Conservation (phyloP, 2,329 filamentous ascomycete genomes). For the Colletotrichum sp. region DNA sequence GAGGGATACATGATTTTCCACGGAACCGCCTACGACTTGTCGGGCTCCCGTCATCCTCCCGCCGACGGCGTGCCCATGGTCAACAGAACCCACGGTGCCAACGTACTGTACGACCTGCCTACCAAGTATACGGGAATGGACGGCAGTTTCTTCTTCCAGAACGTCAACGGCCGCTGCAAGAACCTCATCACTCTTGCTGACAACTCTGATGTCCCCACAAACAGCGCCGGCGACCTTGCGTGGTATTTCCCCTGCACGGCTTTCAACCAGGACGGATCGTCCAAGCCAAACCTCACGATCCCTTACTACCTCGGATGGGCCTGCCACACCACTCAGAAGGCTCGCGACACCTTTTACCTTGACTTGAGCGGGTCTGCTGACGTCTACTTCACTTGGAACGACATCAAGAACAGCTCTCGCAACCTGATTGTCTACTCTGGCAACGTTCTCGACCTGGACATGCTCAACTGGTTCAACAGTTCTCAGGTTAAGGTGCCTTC, state of each 20-base stretch:
- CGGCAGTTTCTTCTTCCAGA: slow-evolving; percentile 96
- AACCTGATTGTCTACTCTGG: slow-evolving; percentile 96
- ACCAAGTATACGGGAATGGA: slow-evolving; percentile 86
- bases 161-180: slow-evolving; percentile 97
- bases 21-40: slow-evolving; percentile 86
- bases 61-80: slow-evolving; percentile 75
- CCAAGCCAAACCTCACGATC: slow-evolving; percentile 73
- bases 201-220: slow-evolving; percentile 79
- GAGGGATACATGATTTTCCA: slow-evolving; percentile 95
- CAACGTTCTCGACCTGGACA: slow-evolving; percentile 86
- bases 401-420: slow-evolving; percentile 85
- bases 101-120: slow-evolving; percentile 86
- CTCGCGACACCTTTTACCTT: slow-evolving; percentile 78
- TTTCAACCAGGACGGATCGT: slow-evolving; percentile 93
- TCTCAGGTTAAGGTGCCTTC: slow-evolving; percentile 77
- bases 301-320: slow-evolving; percentile 83
- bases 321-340: slow-evolving; percentile 79
- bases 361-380: slow-evolving; percentile 73
- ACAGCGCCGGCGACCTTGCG: slow-evolving; percentile 74
- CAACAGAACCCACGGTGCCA: slow-evolving; percentile 59
- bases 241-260: slow-evolving; percentile 97
- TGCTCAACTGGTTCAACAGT: slow-evolving; percentile 89
- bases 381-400: slow-evolving; percentile 96
- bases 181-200: slow-evolving; percentile 76
- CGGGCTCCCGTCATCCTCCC: slow-evolving; percentile 76